Conservation (phyloP, 495 filamentous ascomycete genomes). For the Penicillium coffeae region DNA sequence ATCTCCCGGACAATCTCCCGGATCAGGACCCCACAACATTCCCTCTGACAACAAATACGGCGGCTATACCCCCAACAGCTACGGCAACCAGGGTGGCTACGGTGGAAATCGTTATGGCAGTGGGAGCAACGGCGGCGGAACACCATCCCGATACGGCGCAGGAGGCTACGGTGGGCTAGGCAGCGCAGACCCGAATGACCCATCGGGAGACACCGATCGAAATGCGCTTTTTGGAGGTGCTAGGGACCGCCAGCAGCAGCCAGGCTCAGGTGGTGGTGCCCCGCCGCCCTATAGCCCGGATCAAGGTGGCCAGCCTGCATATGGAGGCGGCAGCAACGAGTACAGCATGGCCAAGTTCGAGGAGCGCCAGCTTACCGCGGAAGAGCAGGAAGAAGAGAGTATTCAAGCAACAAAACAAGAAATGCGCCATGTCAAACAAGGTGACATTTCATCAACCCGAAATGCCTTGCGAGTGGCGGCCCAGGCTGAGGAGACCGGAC, state of each 20-base stretch:
- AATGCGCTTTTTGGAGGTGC: slow-evolving; percentile 65
- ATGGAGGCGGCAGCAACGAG: slow-evolving; percentile 45
- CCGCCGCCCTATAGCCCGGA: slow-evolving; percentile 44
- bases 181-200: slow-evolving; percentile 50
- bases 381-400: slow-evolving; percentile 68
- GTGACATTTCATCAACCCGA: slow-evolving; percentile 65
- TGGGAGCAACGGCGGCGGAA: slow-evolving; percentile 21
- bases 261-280: slow-evolving; percentile 23
- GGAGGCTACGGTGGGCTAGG: slow-evolving; percentile 76
- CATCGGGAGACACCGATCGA: slow-evolving; percentile 50
- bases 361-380: slow-evolving; percentile 69
- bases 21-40: slow-evolving; percentile 21
- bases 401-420: slow-evolving; percentile 66
- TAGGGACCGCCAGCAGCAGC: slow-evolving; percentile 49
- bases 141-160: slow-evolving; percentile 45
- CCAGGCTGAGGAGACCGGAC: slow-evolving; percentile 68
- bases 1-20: slow-evolving; percentile 11
- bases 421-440: slow-evolving; percentile 71
- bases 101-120: slow-evolving; percentile 60
- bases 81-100: slow-evolving; percentile 61
- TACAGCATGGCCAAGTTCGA: slow-evolving; percentile 58
- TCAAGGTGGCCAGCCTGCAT: slow-evolving; percentile 26
- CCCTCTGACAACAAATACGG: slow-evolving; percentile 48
- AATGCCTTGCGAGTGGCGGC: slow-evolving; percentile 64
- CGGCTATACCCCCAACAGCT: slow-evolving; percentile 59